A percentile compares a stretch with the other conserved stretches of the same genome.
These are phyloP conservation scores for Diphasiastrum complanatum DNA, from an alignment of 83 land plant genomes.

Conservation along the genomic window DNA sequence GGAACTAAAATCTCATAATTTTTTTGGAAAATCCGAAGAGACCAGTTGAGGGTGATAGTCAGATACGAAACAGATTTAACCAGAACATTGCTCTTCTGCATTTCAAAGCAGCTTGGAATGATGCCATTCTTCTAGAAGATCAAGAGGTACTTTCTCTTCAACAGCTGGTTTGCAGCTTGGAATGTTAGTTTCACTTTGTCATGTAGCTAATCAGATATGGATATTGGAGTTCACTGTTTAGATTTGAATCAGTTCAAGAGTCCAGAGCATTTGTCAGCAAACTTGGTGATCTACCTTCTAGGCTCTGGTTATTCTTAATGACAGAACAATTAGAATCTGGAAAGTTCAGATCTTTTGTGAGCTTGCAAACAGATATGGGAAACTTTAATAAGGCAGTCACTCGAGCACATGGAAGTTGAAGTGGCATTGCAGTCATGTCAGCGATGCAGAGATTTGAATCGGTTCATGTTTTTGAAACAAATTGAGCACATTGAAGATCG, in stretches of 20 bases:
- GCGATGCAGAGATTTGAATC: slow-evolving; percentile 18
- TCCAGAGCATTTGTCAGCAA: not conserved
- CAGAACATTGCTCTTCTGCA: slow-evolving; percentile 18
- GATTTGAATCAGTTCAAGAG: not conserved
- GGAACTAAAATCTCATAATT: not conserved
- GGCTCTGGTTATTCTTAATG: too few relatives aligned
- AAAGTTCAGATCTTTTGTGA: not conserved
- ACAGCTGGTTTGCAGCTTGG: too few relatives aligned
- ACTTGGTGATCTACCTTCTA: not conserved
- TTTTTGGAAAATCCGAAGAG: not conserved
- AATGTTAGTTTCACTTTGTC: too few relatives aligned
- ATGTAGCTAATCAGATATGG: too few relatives aligned
- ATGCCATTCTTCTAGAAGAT: slow-evolving; percentile 18
- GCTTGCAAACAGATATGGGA: slow-evolving; percentile 27
- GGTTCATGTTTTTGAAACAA: slow-evolving; percentile 14
- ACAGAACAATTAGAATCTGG: not conserved
- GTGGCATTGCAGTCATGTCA: slow-evolving; percentile 31
- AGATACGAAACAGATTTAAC: slow-evolving; percentile 7
- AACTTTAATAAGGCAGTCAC: slow-evolving; percentile 8
- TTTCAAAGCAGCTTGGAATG: slow-evolving; percentile 29
- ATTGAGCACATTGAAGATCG: slow-evolving; percentile 24
- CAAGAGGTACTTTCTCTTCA: slow-evolving; percentile 3
- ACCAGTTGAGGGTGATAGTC: too few relatives aligned
- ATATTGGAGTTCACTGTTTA: too few relatives aligned
- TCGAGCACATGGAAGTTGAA: slow-evolving; percentile 30